Percentiles rank a stretch among this genome's conserved stretches.
Evolutionary conservation across 768 basidiomycete species (phyloP).

Genomic region (Tulasnella sp.): DNA sequence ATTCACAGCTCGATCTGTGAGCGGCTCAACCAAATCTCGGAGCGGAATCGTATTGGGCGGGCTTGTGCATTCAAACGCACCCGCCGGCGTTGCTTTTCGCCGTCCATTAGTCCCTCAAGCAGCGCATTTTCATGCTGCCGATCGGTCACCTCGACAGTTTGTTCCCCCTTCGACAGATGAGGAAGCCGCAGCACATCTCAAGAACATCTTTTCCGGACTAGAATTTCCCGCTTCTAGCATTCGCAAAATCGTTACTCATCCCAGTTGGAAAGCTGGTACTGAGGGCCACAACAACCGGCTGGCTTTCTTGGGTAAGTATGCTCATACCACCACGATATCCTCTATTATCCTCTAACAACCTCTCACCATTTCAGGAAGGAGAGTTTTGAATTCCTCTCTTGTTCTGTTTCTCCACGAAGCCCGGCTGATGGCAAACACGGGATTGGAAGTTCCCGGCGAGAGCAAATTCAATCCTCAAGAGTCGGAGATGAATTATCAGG

Average conservation of each 20-base stretch:
- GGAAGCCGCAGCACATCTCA: conserved; percentile 53
- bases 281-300: conserved; percentile 69
- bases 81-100: neutral
- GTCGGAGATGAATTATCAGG: conserved; percentile 42
- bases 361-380: conserved; percentile 52
- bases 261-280: conserved; percentile 61
- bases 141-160: conserved; percentile 10
- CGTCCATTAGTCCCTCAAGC: neutral
- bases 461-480: conserved; percentile 30
- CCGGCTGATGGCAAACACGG: neutral
- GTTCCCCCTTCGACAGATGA: conserved; percentile 18
- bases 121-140: conserved; percentile 15
- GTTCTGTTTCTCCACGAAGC: conserved; percentile 58
- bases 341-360: neutral
- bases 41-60: neutral
- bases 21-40: neutral
- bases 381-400: conserved; percentile 71
- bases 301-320: conserved; percentile 64
- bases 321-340: neutral
- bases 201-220: conserved; percentile 43
- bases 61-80: neutral
- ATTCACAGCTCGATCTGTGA: neutral
- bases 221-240: conserved; percentile 65
- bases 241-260: conserved; percentile 66
- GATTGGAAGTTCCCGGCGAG: conserved; percentile 39